phyloP scores from a whole-genome alignment of 495 filamentous ascomycete genomes.

The Penicillium paradoxum region DNA sequence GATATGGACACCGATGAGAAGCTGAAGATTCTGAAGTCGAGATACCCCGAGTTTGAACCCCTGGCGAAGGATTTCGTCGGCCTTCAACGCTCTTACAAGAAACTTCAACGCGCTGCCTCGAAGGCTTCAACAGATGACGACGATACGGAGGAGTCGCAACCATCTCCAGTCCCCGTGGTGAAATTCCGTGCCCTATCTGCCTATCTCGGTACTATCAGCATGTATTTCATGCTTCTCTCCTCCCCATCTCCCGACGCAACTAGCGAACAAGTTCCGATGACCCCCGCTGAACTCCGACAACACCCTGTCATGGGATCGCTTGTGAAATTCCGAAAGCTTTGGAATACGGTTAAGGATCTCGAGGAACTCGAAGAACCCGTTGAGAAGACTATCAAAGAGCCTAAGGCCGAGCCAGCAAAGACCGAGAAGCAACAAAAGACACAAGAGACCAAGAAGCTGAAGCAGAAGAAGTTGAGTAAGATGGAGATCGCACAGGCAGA shows the following conservation, averaged over 20 bases:
- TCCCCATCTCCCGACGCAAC: constrained; percentile 58
- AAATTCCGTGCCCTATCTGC: constrained; percentile 72
- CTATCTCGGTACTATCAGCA: constrained; percentile 77
- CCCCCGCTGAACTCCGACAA: constrained; percentile 70
- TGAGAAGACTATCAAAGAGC: constrained; percentile 8
- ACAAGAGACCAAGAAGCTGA: constrained; percentile 23
- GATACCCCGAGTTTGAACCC: constrained; percentile 89
- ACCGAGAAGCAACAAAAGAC: constrained; percentile 21
- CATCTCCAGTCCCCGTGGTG: constrained; percentile 51
- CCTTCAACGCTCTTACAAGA: constrained; percentile 59
- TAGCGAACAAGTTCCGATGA: constrained; percentile 44
- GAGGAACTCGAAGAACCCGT: constrained; percentile 8
- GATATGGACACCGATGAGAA: constrained; percentile 73
- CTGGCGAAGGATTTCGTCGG: constrained; percentile 73
- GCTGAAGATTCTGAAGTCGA: constrained; percentile 64
- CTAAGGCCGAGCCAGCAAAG: constrained; percentile 12
- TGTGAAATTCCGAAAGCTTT: constrained; percentile 72
- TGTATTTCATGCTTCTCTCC: constrained; percentile 90
- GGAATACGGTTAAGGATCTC: constrained; percentile 66
- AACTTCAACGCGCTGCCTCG: constrained; percentile 50
- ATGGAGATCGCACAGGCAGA: constrained; percentile 49
- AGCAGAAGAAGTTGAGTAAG: constrained; percentile 45
- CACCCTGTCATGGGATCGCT: constrained; percentile 86
- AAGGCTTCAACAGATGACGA: constrained; percentile 41
- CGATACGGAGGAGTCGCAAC: constrained; percentile 25